phyloP scores from a whole-genome alignment of 768 basidiomycete species.

The Termitomyces eurrhizus region DNA sequence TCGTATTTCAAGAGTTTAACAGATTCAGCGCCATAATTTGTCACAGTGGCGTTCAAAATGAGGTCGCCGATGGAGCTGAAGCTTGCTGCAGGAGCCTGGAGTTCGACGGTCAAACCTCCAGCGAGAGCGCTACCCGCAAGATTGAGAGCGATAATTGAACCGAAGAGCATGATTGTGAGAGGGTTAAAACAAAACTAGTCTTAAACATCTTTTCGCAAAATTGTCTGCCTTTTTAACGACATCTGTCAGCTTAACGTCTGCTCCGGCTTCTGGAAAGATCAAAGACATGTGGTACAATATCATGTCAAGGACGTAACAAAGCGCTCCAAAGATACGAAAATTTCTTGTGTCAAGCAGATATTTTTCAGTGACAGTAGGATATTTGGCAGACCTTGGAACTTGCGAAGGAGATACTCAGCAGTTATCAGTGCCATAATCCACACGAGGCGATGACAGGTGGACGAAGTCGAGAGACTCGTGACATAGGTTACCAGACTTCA shows the following conservation, averaged over 20 bases:
- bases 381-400: background rate
- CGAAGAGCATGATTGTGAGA: slow-evolving; percentile 23
- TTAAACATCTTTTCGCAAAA: background rate
- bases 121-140: slow-evolving; percentile 27
- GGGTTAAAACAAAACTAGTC: background rate
- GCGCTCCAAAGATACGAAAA: background rate
- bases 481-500: background rate
- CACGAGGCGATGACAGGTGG: background rate
- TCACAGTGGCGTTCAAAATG: slow-evolving; percentile 37
- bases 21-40: slow-evolving; percentile 34
- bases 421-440: background rate
- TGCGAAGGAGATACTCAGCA: background rate
- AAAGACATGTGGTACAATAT: background rate
- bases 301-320: background rate
- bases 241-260: background rate
- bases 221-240: background rate
- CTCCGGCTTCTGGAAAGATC: too few species aligned
- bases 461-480: background rate
- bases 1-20: slow-evolving; percentile 43
- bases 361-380: background rate
- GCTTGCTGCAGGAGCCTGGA: slow-evolving; percentile 23
- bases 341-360: background rate
- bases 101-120: slow-evolving; percentile 26
- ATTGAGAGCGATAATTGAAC: slow-evolving; percentile 24
- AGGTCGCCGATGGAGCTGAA: slow-evolving; percentile 36